A percentile compares a stretch with the other conserved stretches of the same genome.
Evolutionary conservation across 139 green algal genomes (phyloP).

Genomic region (Asterochloris erici): DNA sequence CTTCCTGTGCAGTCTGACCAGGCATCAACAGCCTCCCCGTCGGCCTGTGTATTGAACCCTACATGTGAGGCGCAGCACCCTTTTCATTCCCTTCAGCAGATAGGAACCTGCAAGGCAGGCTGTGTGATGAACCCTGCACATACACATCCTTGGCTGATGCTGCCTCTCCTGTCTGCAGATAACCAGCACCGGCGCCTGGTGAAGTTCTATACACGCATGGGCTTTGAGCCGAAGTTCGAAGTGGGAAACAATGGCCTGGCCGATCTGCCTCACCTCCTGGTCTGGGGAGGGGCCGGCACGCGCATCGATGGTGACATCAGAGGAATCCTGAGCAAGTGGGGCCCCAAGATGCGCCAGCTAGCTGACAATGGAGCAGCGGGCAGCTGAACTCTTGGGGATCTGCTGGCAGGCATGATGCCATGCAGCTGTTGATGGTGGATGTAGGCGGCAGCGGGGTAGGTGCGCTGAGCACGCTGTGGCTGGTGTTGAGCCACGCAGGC

Average conservation of each 20-base stretch:
- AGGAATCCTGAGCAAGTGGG: no score
- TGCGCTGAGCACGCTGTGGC: no score
- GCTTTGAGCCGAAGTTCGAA: slow-evolving; percentile 42
- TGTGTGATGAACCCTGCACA: no score
- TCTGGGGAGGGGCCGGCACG: slow-evolving; percentile 78
- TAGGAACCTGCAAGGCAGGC: no score
- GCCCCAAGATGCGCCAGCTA: no score
- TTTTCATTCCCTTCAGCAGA: neutral
- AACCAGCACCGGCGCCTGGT: slow-evolving; percentile 49
- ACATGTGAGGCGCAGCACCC: neutral
- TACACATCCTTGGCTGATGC: neutral
- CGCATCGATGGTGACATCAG: slow-evolving; percentile 38
- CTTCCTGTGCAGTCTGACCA: no score
- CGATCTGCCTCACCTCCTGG: slow-evolving; percentile 57
- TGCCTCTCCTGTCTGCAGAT: slow-evolving; percentile 30
- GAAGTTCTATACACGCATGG: slow-evolving; percentile 59
- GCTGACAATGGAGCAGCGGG: no score
- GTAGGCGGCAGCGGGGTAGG: no score
- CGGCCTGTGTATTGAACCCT: neutral
- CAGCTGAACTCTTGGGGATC: no score
- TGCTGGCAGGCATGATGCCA: no score
- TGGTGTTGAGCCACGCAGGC: no score
- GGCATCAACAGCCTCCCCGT: neutral
- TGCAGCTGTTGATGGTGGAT: no score
- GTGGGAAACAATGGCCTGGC: slow-evolving; percentile 45